Evolutionary conservation across 441 rosid species (phyloP), one percentile per base, ranked within the genome.

Genomic region (Adansonia grandidieri): DNA sequence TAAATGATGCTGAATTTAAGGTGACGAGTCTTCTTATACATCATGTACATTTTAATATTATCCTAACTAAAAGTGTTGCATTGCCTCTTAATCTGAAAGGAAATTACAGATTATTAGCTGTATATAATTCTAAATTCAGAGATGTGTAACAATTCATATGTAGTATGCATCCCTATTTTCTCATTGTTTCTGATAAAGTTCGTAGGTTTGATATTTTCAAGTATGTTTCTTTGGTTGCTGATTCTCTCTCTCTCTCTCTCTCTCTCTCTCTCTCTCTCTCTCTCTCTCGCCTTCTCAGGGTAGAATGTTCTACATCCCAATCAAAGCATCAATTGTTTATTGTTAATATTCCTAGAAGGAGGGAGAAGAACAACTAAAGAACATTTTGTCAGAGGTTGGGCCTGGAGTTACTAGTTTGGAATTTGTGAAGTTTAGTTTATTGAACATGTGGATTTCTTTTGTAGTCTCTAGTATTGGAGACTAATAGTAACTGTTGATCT

Each of bases 231-330:
- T 47, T 54, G 17, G 51, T 40, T 76, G 53, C 10, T 28, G 48
- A 75, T 17, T 68, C 57, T 44, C 17, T 4, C 32, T 58, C 37
- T 57, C 60, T 78, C 77, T 74, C 62, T 54, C 81, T 74, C 72
- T 68, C 40, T 37, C 28, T 68, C 40, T 37, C 28, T 67, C 54
- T 42, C 24, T 3, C 32, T 73, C 32, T 57, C 62, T 78, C 72
- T 68, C 56, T 37, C 24, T 4, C 32, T 73, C 37, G 53, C 63
- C 77, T 74, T 74, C 62, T 54, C 81, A 94, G 99, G 98, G 98
- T 22, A 94, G 78, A 87, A 80, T 94, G 99, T 77, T 96, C 99
- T 22, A 89, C 98, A 60, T 90, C 99, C 72, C 99, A 96, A 85
- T 92, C 97, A 66, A 94, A 94, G 85, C 95, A 94, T 83, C 89